These are phyloP conservation scores for rapeseed (Brassica napus) DNA, from an alignment of 345 rosid genomes.

Conservation along the genomic window DNA sequence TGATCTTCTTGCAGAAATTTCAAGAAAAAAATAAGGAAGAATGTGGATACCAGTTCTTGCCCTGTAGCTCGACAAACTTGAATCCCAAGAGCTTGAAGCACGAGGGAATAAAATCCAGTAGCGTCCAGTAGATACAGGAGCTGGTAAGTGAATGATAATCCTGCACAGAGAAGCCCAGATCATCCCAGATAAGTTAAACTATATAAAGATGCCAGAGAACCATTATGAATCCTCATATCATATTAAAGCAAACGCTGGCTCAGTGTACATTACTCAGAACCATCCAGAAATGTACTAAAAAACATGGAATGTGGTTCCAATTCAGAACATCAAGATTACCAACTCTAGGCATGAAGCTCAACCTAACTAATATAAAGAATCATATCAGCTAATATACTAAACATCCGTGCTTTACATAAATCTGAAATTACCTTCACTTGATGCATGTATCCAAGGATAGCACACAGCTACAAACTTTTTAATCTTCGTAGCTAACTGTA, in stretches of 20 bases:
- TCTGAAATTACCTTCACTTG: conserved; percentile 72
- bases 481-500: conserved; percentile 55
- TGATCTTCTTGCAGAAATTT: conserved; percentile 9
- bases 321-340: not conserved
- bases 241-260: not conserved
- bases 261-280: not conserved
- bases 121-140: conserved; percentile 92
- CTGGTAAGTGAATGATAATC: conserved; percentile 87
- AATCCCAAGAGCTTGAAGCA: conserved; percentile 85
- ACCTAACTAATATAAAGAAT: not conserved
- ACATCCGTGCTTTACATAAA: not conserved
- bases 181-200: not conserved
- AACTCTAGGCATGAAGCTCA: conserved; percentile 4
- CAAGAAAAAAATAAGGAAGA: conserved; percentile 14
- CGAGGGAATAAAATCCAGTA: conserved; percentile 89
- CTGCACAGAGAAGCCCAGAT: conserved; percentile 49
- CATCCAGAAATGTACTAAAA: not conserved
- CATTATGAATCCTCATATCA: not conserved
- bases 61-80: conserved; percentile 99
- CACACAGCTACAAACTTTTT: conserved; percentile 75
- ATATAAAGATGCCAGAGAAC: conserved; percentile 1
- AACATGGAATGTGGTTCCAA: conserved; percentile 4
- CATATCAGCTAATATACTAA: not conserved
- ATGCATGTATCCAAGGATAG: conserved; percentile 95
- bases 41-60: conserved; percentile 80